These are phyloP conservation scores for Benincasa hispida DNA, from an alignment of 306 rosid species.

Conservation along the genomic window DNA sequence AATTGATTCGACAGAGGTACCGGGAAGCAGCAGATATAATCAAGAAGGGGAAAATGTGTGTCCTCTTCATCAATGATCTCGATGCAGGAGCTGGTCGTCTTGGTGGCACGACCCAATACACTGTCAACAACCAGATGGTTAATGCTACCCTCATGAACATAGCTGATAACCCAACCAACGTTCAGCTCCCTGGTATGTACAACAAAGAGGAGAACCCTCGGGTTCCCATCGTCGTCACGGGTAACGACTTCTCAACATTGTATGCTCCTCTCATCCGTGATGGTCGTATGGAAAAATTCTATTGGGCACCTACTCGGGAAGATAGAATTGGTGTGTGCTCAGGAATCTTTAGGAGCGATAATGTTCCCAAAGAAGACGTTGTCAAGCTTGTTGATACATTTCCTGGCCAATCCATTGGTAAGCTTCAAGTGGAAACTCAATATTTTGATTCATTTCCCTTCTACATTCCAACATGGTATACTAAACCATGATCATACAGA, in stretches of 20 bases:
- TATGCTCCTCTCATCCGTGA: constrained; percentile 80
- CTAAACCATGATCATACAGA: constrained; percentile 19
- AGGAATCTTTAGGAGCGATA: constrained; percentile 51
- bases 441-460: background rate
- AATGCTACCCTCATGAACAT: constrained; percentile 79
- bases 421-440: constrained; percentile 2
- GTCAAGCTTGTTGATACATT: constrained; percentile 53
- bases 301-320: constrained; percentile 67
- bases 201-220: constrained; percentile 74
- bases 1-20: constrained; percentile 49
- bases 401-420: constrained; percentile 78
- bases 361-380: constrained; percentile 20
- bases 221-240: constrained; percentile 64
- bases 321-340: constrained; percentile 58
- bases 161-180: constrained; percentile 64
- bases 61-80: constrained; percentile 61
- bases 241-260: constrained; percentile 69
- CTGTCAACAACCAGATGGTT: constrained; percentile 78
- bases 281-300: constrained; percentile 78
- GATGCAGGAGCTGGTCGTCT: constrained; percentile 74
- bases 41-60: constrained; percentile 56
- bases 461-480: too few species aligned
- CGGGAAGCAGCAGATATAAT: constrained; percentile 59
- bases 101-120: constrained; percentile 72
- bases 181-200: constrained; percentile 75